These are phyloP conservation scores for Cutaneotrichosporon cavernicola DNA, from an alignment of 1,284 basidiomycete species.

Conservation along the genomic window DNA sequence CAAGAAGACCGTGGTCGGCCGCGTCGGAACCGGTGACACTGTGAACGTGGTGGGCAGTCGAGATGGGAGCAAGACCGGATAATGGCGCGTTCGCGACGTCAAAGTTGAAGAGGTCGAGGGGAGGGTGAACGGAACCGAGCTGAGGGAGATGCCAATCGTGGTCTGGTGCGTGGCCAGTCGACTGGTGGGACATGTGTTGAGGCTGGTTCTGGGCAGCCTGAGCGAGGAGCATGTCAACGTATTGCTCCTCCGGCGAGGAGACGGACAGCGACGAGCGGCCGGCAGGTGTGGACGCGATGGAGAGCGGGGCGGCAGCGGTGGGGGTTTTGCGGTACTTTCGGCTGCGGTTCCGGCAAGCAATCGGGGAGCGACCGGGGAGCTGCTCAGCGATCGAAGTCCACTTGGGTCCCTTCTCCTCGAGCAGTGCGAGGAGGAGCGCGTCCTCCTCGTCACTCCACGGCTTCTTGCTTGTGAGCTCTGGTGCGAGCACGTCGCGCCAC, in stretches of 20 bases:
- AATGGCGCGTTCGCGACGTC: conserved; percentile 1
- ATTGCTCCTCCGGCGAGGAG: conserved; percentile 3
- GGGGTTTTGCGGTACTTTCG: conserved; percentile 15
- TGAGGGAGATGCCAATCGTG: conserved; percentile 7
- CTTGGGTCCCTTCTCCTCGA: conserved; percentile 26
- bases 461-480: conserved; percentile 25
- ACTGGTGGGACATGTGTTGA: neutral
- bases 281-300: neutral
- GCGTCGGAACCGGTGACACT: conserved; percentile 1
- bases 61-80: neutral
- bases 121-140: neutral
- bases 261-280: neutral
- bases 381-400: conserved; percentile 32
- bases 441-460: conserved; percentile 31
- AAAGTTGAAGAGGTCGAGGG: neutral
- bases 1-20: conserved; percentile 1
- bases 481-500: conserved; percentile 32
- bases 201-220: neutral
- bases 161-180: conserved; percentile 4
- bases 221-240: conserved; percentile 4
- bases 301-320: neutral
- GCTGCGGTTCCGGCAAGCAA: conserved; percentile 30
- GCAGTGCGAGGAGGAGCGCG: conserved; percentile 24
- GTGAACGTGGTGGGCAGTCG: neutral
- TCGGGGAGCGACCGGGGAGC: conserved; percentile 26